Evolutionary conservation across 176 grass and related monocot genomes (phyloP).

Genomic region (Coix lacrymajobi): DNA sequence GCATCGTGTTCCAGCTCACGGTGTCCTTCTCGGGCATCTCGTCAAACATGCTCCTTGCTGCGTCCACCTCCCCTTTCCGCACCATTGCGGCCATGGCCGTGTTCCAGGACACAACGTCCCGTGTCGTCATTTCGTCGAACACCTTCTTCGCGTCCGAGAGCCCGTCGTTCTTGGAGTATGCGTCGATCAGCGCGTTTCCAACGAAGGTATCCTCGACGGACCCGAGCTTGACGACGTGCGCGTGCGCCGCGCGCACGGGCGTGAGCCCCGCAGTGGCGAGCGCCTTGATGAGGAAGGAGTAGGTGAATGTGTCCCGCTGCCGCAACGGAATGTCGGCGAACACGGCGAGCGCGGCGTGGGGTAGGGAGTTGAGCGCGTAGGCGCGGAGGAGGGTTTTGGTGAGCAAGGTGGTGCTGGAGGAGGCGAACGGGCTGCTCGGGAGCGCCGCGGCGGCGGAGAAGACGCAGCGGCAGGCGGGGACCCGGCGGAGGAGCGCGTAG

Average conservation of each 20-base stretch:
- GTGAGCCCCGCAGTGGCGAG: not conserved
- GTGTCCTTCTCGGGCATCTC: constrained; percentile 71
- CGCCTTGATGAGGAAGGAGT: not conserved
- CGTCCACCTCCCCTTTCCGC: constrained; percentile 37
- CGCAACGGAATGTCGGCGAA: constrained; percentile 53
- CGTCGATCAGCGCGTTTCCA: constrained; percentile 59
- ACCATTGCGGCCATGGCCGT: constrained; percentile 46
- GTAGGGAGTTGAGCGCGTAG: constrained; percentile 42
- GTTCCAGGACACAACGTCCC: constrained; percentile 68
- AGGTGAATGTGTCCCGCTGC: constrained; percentile 25
- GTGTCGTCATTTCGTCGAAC: constrained; percentile 48
- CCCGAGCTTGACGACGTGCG: constrained; percentile 45
- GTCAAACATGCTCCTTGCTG: constrained; percentile 48
- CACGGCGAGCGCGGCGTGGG: constrained; percentile 39
- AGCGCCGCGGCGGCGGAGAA: not conserved
- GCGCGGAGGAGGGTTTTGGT: constrained; percentile 59
- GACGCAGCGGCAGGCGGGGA: constrained; percentile 18
- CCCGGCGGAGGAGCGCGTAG: constrained; percentile 56
- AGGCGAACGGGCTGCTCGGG: not conserved
- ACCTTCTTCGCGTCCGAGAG: constrained; percentile 32
- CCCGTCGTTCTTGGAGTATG: constrained; percentile 54
- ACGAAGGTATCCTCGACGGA: constrained; percentile 58
- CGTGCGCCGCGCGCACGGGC: not conserved
- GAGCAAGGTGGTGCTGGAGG: constrained; percentile 26
- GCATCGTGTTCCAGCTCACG: constrained; percentile 68